Percentiles rank a stretch among this genome's conserved stretches.
phyloP scores from a whole-genome alignment of 257 asterid species.

The Misopates orontium region DNA sequence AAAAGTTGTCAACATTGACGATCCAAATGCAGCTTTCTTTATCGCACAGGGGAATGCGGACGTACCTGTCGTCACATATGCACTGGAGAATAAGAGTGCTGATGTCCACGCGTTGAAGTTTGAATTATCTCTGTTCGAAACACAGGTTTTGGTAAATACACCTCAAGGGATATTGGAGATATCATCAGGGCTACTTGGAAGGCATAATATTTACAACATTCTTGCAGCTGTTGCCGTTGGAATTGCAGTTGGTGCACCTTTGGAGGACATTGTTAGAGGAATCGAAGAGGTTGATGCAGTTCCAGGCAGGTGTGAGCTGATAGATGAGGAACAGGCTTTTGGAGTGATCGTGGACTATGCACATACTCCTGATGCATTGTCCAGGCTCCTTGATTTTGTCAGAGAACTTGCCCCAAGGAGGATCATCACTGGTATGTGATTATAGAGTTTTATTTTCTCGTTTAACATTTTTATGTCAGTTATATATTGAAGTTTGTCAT shows the following conservation, averaged over 20 bases:
- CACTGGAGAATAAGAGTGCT: conserved; percentile 83
- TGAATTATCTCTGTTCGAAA: conserved; percentile 86
- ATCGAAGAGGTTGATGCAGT: conserved; percentile 95
- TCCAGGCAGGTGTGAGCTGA: conserved; percentile 94
- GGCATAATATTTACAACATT: conserved; percentile 87
- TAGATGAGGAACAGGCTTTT: conserved; percentile 95
- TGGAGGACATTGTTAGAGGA: conserved; percentile 96
- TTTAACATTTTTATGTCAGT: background rate
- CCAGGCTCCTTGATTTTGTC: conserved; percentile 81
- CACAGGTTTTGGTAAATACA: conserved; percentile 85
- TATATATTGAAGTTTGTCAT: no score
- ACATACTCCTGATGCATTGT: conserved; percentile 76
- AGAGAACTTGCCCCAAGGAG: conserved; percentile 84
- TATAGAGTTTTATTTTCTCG: conserved; percentile 9
- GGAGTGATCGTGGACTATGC: conserved; percentile 93
- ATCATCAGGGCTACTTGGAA: conserved; percentile 87
- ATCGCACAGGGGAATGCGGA: conserved; percentile 67
- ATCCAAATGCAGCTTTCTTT: conserved; percentile 71
- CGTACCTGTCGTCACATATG: conserved; percentile 85
- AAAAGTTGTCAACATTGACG: conserved; percentile 83
- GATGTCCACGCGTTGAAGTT: conserved; percentile 80
- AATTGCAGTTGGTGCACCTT: conserved; percentile 92
- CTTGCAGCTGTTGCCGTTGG: conserved; percentile 91
- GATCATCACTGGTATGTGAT: conserved; percentile 71
- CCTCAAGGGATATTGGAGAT: conserved; percentile 92